A percentile compares a stretch with the other conserved stretches of the same genome.
Conservation (phyloP, 306 rosid genomes). For the Malus sylvestris region DNA sequence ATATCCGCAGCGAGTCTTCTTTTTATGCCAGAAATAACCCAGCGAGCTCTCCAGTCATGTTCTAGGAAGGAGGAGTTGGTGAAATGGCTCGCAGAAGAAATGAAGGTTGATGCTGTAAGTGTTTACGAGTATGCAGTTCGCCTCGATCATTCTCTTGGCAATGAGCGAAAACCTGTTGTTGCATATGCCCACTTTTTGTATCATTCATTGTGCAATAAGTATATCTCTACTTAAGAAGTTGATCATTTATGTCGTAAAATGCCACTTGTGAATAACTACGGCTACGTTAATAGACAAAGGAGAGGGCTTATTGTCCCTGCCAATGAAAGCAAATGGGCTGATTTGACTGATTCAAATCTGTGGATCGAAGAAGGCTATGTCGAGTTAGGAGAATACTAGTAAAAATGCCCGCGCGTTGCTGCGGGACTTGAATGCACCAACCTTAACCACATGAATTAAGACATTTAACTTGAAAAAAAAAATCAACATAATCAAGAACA, state of each 20-base stretch:
- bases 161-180: slow-evolving; percentile 14
- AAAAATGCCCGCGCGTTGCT: too few species aligned
- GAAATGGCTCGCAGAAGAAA: slow-evolving; percentile 31
- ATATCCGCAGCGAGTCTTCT: slow-evolving; percentile 10
- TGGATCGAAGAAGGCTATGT: slow-evolving; percentile 47
- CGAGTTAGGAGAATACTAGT: slow-evolving; percentile 31
- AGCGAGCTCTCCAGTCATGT: slow-evolving; percentile 20
- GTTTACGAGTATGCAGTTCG: slow-evolving; percentile 24
- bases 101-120: slow-evolving; percentile 8
- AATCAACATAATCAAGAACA: too few species aligned
- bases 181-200: slow-evolving; percentile 51
- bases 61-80: slow-evolving; percentile 11
- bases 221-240: slow-evolving; percentile 17
- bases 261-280: slow-evolving; percentile 60
- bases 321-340: slow-evolving; percentile 57
- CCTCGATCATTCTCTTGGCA: slow-evolving; percentile 13
- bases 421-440: too few species aligned
- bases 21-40: slow-evolving; percentile 51
- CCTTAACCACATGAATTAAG: too few species aligned
- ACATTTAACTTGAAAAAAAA: too few species aligned
- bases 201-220: slow-evolving; percentile 20
- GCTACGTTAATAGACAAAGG: slow-evolving; percentile 4
- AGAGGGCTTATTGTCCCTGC: slow-evolving; percentile 53
- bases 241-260: slow-evolving; percentile 15
- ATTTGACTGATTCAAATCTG: slow-evolving; percentile 48